phyloP scores from a whole-genome alignment of 352 stramenopile genomes.

The Pythium brachiatum region DNA sequence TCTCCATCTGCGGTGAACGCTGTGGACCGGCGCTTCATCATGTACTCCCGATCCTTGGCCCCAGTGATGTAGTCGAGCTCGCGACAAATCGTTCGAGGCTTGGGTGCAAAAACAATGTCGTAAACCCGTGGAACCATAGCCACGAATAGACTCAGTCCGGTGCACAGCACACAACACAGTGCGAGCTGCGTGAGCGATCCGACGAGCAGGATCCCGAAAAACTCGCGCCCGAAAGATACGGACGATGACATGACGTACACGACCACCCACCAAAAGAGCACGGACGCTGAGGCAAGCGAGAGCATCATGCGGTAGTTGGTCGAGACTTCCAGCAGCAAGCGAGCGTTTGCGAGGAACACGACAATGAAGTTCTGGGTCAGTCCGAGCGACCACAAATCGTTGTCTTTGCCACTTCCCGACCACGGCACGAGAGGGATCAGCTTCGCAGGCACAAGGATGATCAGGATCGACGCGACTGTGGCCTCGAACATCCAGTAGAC shows the following conservation, averaged over 20 bases:
- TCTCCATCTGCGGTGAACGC: neutral
- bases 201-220: slow-evolving; percentile 53
- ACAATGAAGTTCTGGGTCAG: slow-evolving; percentile 65
- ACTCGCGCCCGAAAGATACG: slow-evolving; percentile 54
- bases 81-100: slow-evolving; percentile 44
- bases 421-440: slow-evolving; percentile 43
- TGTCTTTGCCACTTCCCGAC: slow-evolving; percentile 49
- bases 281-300: slow-evolving; percentile 34
- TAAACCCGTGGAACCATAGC: slow-evolving; percentile 33
- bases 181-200: slow-evolving; percentile 40
- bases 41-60: slow-evolving; percentile 12
- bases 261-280: slow-evolving; percentile 50
- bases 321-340: slow-evolving; percentile 49
- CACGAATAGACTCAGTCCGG: slow-evolving; percentile 28
- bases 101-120: slow-evolving; percentile 36
- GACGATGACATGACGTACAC: slow-evolving; percentile 47
- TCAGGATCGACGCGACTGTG: slow-evolving; percentile 41
- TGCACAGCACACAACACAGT: slow-evolving; percentile 36
- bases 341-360: slow-evolving; percentile 51
- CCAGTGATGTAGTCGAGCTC: slow-evolving; percentile 39
- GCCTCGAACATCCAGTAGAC: slow-evolving; percentile 61
- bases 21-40: neutral
- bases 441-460: slow-evolving; percentile 43
- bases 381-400: slow-evolving; percentile 65
- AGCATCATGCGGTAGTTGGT: slow-evolving; percentile 27